A percentile compares a stretch with the other conserved stretches of the same genome.
phyloP scores from a whole-genome alignment of 768 basidiomycete genomes.

The Naganishia onofrii region DNA sequence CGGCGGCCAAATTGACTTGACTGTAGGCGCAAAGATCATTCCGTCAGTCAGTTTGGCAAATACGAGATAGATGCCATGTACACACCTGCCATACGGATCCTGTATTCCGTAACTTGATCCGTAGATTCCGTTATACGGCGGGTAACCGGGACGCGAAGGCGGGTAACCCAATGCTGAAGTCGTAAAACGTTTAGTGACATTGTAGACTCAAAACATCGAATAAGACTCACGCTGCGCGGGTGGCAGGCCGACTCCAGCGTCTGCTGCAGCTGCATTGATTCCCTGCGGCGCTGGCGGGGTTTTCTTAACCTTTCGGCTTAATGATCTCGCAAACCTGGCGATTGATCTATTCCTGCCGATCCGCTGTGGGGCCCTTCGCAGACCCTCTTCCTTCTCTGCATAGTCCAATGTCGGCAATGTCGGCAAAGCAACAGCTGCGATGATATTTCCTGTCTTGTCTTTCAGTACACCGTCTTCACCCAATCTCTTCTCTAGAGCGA shows the following conservation, averaged over 20 bases:
- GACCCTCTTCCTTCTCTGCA: slow-evolving; percentile 63
- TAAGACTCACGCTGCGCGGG: not conserved
- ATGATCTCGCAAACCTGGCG: slow-evolving; percentile 17
- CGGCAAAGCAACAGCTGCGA: slow-evolving; percentile 81
- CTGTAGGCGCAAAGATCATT: not conserved
- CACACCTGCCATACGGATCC: slow-evolving; percentile 20
- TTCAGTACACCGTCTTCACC: slow-evolving; percentile 86
- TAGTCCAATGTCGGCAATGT: slow-evolving; percentile 89
- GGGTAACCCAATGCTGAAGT: not conserved
- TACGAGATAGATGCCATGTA: not conserved
- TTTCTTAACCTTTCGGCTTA: not conserved
- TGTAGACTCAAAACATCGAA: too few species aligned
- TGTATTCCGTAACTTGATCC: not conserved
- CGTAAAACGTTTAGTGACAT: not conserved
- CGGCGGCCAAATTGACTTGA: not conserved
- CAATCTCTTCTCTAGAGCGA: slow-evolving; percentile 80
- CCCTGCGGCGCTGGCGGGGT: not conserved
- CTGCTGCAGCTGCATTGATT: not conserved
- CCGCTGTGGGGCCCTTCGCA: slow-evolving; percentile 29
- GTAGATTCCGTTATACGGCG: not conserved
- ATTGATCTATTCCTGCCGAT: slow-evolving; percentile 2
- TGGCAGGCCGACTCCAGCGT: slow-evolving; percentile 14
- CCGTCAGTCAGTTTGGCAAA: not conserved
- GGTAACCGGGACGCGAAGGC: not conserved
- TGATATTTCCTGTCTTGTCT: slow-evolving; percentile 83